Conservation (phyloP, 306 rosid genomes). For the Spatholobus suberectus region DNA sequence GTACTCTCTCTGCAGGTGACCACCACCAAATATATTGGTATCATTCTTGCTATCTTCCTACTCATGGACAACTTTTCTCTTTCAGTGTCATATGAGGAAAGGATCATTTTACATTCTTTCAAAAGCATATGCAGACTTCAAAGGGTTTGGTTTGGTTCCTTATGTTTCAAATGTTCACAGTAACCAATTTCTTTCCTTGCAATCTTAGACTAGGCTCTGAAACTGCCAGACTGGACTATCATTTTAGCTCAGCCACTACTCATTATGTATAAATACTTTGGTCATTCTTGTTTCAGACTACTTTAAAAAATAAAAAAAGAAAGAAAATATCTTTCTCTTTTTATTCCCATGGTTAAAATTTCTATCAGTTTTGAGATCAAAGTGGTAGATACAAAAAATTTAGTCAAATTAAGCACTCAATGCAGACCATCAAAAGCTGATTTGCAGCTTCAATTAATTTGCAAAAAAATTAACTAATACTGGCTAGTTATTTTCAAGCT, state of each 20-base stretch:
- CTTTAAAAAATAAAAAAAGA: neutral
- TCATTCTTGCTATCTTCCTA: constrained; percentile 64
- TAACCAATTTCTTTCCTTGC: constrained; percentile 42
- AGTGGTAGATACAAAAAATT: neutral
- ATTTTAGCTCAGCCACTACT: constrained; percentile 42
- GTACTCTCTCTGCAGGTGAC: constrained; percentile 19
- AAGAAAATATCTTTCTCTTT: neutral
- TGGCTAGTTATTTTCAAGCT: no score
- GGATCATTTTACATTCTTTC: constrained; percentile 50
- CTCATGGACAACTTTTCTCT: constrained; percentile 45
- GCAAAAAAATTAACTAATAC: neutral
- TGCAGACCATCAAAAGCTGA: neutral
- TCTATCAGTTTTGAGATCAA: neutral
- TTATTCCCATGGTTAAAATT: neutral
- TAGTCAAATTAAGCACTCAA: neutral
- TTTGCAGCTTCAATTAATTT: neutral
- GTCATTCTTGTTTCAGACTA: neutral
- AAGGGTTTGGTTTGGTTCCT: constrained; percentile 43
- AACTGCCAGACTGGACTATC: constrained; percentile 45
- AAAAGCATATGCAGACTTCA: constrained; percentile 34
- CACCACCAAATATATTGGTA: constrained; percentile 42
- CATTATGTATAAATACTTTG: constrained; percentile 14
- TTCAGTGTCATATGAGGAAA: constrained; percentile 35
- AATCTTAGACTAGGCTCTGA: constrained; percentile 42
- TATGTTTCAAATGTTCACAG: constrained; percentile 45